Percentiles rank a stretch among this genome's conserved stretches.
These are phyloP conservation scores for Dothideomycetes sp. DNA, from an alignment of 2,329 filamentous ascomycete species.

Conservation along the genomic window DNA sequence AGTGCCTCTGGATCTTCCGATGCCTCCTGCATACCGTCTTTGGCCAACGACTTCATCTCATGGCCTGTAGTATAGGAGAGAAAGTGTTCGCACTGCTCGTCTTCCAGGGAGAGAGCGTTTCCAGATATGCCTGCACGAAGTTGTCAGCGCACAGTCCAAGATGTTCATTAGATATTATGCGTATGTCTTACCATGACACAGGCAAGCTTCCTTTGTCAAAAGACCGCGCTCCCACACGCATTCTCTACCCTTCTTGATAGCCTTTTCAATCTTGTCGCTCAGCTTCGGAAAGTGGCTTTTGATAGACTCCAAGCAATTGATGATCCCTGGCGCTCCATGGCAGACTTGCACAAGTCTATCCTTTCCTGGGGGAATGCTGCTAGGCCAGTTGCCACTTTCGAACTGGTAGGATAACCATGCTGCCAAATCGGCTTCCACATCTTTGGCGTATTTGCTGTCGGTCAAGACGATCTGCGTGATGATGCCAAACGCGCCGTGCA, in stretches of 20 bases:
- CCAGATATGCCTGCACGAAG: constrained; percentile 41
- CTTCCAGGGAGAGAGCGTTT: constrained; percentile 47
- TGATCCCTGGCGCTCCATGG: constrained; percentile 54
- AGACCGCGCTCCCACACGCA: constrained; percentile 48
- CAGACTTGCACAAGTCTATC: constrained; percentile 52
- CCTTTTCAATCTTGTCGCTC: constrained; percentile 40
- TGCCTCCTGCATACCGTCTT: constrained; percentile 41
- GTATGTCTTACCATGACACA: constrained; percentile 42
- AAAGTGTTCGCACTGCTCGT: constrained; percentile 44
- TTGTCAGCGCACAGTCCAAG: not conserved
- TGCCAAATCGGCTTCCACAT: constrained; percentile 42
- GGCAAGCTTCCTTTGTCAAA: constrained; percentile 51
- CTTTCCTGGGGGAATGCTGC: constrained; percentile 38
- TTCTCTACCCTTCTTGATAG: constrained; percentile 40
- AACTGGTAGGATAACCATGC: constrained; percentile 49
- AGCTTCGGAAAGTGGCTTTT: constrained; percentile 45
- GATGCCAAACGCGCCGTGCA: constrained; percentile 59
- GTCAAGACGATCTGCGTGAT: constrained; percentile 57
- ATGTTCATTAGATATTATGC: not conserved
- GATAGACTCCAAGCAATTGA: constrained; percentile 47
- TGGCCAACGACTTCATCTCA: constrained; percentile 42
- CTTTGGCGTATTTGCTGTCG: constrained; percentile 40
- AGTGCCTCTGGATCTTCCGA: constrained; percentile 38
- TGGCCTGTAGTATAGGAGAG: constrained; percentile 46
- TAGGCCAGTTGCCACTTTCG: constrained; percentile 53